Conservation (phyloP, 768 basidiomycete genomes). For the Tricholoma terreum region DNA sequence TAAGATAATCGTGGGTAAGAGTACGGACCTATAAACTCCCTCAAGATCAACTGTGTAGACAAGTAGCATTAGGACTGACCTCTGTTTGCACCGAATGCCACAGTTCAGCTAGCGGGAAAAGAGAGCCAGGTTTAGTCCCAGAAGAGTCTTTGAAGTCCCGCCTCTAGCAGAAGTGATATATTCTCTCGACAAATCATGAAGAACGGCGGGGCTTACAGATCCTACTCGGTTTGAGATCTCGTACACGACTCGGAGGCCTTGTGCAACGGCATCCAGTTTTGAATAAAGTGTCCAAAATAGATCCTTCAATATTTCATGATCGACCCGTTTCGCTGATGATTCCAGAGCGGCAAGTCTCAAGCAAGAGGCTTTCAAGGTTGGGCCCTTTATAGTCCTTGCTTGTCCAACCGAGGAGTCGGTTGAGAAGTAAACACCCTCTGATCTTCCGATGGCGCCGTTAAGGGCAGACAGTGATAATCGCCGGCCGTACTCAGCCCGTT, state of each 20-base stretch:
- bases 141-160: constrained; percentile 89
- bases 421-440: constrained; percentile 52
- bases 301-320: constrained; percentile 85
- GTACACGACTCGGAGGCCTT: constrained; percentile 85
- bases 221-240: constrained; percentile 91
- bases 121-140: constrained; percentile 66
- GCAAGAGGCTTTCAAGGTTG: constrained; percentile 44
- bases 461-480: constrained; percentile 39
- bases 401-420: constrained; percentile 24
- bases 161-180: constrained; percentile 46
- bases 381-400: constrained; percentile 22
- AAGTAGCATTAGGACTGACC: constrained; percentile 42
- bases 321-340: constrained; percentile 63
- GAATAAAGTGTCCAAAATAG: constrained; percentile 98
- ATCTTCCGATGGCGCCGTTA: constrained; percentile 34
- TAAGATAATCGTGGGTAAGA: constrained; percentile 84
- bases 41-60: not conserved
- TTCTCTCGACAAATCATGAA: not conserved
- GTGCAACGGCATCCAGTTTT: constrained; percentile 89
- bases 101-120: constrained; percentile 83
- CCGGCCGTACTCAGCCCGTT: constrained; percentile 79
- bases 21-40: constrained; percentile 63
- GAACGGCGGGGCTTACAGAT: constrained; percentile 57
- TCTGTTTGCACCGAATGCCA: constrained; percentile 89
- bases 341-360: constrained; percentile 74